Conservation (phyloP, 2,329 filamentous ascomycete genomes). For the Botrytis squamosa region DNA sequence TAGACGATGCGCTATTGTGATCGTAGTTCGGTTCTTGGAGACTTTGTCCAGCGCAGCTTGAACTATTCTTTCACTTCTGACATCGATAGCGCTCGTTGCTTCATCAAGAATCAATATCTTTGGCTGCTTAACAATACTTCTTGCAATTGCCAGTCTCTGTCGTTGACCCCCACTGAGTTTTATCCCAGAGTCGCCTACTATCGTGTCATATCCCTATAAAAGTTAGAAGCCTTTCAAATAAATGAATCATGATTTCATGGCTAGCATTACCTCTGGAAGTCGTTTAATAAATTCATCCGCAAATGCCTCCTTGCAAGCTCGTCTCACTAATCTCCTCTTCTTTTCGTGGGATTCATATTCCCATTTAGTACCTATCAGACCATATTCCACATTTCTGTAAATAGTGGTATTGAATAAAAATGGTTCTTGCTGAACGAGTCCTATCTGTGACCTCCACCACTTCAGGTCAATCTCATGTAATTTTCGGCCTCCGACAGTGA, state of each 20-base stretch:
- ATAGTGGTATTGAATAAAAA: conserved; percentile 53
- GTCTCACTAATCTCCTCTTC: conserved; percentile 31
- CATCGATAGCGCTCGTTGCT: conserved; percentile 67
- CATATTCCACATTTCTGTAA: conserved; percentile 29
- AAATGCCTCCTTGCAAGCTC: conserved; percentile 55
- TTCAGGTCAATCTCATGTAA: conserved; percentile 24
- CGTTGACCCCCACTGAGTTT: conserved; percentile 79
- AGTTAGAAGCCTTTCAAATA: not conserved
- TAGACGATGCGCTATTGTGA: conserved; percentile 88
- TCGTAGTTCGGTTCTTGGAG: conserved; percentile 78
- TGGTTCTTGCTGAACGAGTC: conserved; percentile 56
- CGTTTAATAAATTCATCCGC: conserved; percentile 55
- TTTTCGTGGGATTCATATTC: conserved; percentile 22
- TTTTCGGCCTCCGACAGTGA: conserved; percentile 26
- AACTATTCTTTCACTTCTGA: conserved; percentile 86
- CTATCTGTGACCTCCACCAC: conserved; percentile 47
- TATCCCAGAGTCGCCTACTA: conserved; percentile 72
- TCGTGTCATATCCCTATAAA: conserved; percentile 61
- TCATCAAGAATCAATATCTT: conserved; percentile 60
- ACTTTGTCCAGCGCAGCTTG: conserved; percentile 82
- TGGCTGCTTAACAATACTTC: conserved; percentile 53
- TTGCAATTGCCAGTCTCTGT: conserved; percentile 70
- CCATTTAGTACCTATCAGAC: conserved; percentile 29
- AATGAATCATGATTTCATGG: not conserved
- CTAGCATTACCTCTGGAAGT: conserved; percentile 45